Conservation (phyloP, 2,329 filamentous ascomycete species). For the Aspergillus unguis region DNA sequence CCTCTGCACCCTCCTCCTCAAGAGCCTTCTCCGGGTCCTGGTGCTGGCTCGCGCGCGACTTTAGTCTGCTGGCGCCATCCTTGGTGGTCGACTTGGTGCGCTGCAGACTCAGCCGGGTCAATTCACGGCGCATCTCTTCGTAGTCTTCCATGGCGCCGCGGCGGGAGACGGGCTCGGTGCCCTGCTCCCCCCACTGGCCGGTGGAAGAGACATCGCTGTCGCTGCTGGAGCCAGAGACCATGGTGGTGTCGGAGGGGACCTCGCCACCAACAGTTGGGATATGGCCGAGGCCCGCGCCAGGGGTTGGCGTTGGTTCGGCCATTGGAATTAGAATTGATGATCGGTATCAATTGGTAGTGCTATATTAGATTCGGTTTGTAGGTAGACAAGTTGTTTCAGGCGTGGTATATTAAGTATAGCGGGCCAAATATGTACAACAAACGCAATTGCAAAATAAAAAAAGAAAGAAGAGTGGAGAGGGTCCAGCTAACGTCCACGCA, state of each 20-base stretch:
- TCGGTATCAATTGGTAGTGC: neutral
- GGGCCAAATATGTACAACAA: slow-evolving; percentile 7
- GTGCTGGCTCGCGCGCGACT: slow-evolving; percentile 27
- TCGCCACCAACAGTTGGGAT: slow-evolving; percentile 9
- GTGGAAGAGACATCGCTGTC: slow-evolving; percentile 25
- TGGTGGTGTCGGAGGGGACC: slow-evolving; percentile 12
- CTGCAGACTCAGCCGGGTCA: slow-evolving; percentile 52
- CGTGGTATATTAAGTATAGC: slow-evolving; percentile 5
- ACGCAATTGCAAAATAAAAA: neutral
- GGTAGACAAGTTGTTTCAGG: neutral
- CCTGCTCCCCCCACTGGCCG: slow-evolving; percentile 63
- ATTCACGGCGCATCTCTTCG: slow-evolving; percentile 54
- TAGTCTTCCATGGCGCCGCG: slow-evolving; percentile 58
- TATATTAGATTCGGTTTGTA: neutral
- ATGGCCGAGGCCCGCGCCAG: slow-evolving; percentile 8
- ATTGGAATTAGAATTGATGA: neutral
- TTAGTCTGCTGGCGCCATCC: slow-evolving; percentile 25
- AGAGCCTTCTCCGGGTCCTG: slow-evolving; percentile 47
- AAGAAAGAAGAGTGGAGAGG: slow-evolving; percentile 3
- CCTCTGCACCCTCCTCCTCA: slow-evolving; percentile 34
- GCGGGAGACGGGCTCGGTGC: slow-evolving; percentile 54
- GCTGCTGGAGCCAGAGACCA: slow-evolving; percentile 17
- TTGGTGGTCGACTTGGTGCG: slow-evolving; percentile 31
- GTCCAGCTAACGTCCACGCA: neutral
- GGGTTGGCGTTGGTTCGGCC: slow-evolving; percentile 10